Conservation (phyloP, 305 asterid species). For the Fraxinus latifolia region DNA sequence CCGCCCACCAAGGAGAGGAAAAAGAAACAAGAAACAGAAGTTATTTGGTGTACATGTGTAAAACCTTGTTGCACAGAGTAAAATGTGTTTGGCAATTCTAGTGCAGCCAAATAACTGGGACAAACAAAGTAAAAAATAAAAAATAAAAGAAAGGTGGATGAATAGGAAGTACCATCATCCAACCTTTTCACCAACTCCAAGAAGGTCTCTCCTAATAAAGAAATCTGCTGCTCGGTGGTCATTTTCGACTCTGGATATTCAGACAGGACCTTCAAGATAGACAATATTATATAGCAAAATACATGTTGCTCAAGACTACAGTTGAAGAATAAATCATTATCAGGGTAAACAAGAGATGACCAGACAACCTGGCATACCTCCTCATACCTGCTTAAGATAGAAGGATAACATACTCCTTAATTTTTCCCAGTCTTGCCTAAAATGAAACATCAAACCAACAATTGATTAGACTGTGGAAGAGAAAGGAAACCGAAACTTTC, state of each 20-base stretch:
- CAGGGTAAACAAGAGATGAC: conserved; percentile 13
- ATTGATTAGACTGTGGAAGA: conserved; percentile 13
- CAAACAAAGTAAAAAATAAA: conserved; percentile 16
- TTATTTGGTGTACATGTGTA: conserved; percentile 5
- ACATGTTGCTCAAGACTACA: not conserved
- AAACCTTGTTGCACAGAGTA: not conserved
- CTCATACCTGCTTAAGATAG: conserved; percentile 74
- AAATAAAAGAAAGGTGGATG: conserved; percentile 28
- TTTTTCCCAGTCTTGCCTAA: conserved; percentile 81
- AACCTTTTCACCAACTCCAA: conserved; percentile 82
- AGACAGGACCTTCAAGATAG: conserved; percentile 55
- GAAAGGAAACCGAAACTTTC: not conserved
- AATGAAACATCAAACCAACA: conserved; percentile 26
- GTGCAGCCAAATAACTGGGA: conserved; percentile 12
- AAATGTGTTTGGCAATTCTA: not conserved
- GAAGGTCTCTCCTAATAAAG: conserved; percentile 70
- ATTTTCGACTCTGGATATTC: conserved; percentile 85
- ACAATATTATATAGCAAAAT: not conserved
- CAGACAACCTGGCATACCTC: conserved; percentile 30
- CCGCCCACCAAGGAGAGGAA: not conserved
- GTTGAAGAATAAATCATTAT: not conserved
- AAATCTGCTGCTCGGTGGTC: conserved; percentile 67
- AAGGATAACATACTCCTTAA: conserved; percentile 65
- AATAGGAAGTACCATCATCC: conserved; percentile 84
- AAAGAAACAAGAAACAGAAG: not conserved